phyloP scores from a whole-genome alignment of 176 grass and related monocot genomes.

The Saccharum spontaneum region DNA sequence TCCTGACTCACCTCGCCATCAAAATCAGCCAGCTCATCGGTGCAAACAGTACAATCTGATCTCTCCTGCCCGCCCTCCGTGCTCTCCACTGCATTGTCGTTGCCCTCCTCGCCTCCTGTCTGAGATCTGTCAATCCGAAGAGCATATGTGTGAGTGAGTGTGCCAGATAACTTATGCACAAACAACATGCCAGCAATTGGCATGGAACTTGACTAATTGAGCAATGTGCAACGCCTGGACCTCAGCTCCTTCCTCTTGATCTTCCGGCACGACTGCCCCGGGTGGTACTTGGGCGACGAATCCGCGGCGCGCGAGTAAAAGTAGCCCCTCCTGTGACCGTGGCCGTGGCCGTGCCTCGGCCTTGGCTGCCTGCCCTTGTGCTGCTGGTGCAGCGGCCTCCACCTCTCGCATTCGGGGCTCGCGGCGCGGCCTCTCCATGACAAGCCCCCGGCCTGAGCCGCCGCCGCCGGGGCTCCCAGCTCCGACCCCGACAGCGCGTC shows the following conservation, averaged over 20 bases:
- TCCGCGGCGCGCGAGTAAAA: conserved; percentile 46
- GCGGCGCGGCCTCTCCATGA: conserved; percentile 72
- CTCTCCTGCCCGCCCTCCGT: conserved; percentile 17
- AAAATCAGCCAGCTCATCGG: conserved; percentile 48
- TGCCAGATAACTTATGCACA: conserved; percentile 9
- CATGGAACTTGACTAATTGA: not conserved
- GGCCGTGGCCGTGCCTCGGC: conserved; percentile 56
- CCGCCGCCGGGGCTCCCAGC: conserved; percentile 14
- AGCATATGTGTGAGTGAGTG: not conserved
- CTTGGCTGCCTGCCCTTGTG: conserved; percentile 55
- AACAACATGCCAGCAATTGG: not conserved
- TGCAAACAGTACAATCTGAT: conserved; percentile 50
- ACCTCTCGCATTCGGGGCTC: conserved; percentile 49
- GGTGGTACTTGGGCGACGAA: conserved; percentile 81
- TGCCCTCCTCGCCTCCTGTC: conserved; percentile 26
- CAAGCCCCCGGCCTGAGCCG: conserved; percentile 43
- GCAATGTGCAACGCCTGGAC: conserved; percentile 30
- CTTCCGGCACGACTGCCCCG: conserved; percentile 88
- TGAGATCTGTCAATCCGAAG: conserved; percentile 40
- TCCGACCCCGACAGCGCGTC: conserved; percentile 69
- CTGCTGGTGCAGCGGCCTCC: conserved; percentile 2
- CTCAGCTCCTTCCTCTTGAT: conserved; percentile 74
- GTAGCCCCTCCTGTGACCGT: conserved; percentile 50
- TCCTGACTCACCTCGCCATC: conserved; percentile 47
- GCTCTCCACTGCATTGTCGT: conserved; percentile 23